Conservation (phyloP, 129 eudicot genomes). For the Logfia minima region DNA sequence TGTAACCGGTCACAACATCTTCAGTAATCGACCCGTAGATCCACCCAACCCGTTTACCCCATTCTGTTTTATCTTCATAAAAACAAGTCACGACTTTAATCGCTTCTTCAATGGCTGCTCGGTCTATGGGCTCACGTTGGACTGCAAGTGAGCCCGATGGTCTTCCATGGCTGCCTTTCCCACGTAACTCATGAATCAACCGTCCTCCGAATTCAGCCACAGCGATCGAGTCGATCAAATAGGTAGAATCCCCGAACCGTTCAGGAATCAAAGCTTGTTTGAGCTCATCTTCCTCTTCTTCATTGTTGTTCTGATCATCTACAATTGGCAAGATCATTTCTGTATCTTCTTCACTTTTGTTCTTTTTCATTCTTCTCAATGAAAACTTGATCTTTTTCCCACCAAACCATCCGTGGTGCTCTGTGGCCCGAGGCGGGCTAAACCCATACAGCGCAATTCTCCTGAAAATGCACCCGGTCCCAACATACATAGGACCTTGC, state of each 20-base stretch:
- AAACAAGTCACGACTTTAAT: slow-evolving; percentile 58
- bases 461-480: slow-evolving; percentile 59
- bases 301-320: slow-evolving; percentile 20
- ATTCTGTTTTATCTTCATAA: slow-evolving; percentile 62
- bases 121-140: slow-evolving; percentile 53
- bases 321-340: slow-evolving; percentile 43
- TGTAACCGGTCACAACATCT: slow-evolving; percentile 59
- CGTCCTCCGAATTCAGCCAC: slow-evolving; percentile 43
- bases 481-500: slow-evolving; percentile 64
- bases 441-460: slow-evolving; percentile 58
- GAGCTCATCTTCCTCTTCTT: slow-evolving; percentile 30
- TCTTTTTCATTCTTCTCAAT: slow-evolving; percentile 22
- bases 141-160: slow-evolving; percentile 56
- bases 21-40: slow-evolving; percentile 72
- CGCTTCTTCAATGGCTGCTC: slow-evolving; percentile 57
- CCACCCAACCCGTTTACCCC: slow-evolving; percentile 86
- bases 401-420: slow-evolving; percentile 47
- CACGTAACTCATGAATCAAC: slow-evolving; percentile 36
- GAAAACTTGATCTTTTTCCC: slow-evolving; percentile 33
- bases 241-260: slow-evolving; percentile 35
- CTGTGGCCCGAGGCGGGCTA: slow-evolving; percentile 54
- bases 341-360: slow-evolving; percentile 29
- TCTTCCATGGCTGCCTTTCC: slow-evolving; percentile 45
- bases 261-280: slow-evolving; percentile 33
- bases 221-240: slow-evolving; percentile 31